These are phyloP conservation scores for Penicillium atrosanguineum DNA, from an alignment of 495 filamentous ascomycete species.

Conservation along the genomic window DNA sequence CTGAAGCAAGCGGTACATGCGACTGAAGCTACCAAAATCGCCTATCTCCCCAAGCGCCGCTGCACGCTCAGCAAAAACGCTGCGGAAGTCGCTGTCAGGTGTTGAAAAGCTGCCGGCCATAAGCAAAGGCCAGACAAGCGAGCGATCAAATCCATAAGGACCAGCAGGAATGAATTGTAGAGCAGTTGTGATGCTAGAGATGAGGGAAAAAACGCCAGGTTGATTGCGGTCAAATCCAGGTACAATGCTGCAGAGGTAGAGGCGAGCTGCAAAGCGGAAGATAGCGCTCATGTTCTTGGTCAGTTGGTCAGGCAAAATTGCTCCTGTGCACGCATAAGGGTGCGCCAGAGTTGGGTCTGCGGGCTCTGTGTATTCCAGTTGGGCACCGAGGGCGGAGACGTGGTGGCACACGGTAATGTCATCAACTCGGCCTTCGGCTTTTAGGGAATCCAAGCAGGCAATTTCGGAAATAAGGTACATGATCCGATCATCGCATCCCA, in stretches of 20 bases:
- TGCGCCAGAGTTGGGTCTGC: conserved; percentile 53
- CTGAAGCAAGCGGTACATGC: conserved; percentile 71
- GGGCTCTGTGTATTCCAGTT: conserved; percentile 77
- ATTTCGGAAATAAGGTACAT: conserved; percentile 99
- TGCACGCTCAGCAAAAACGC: conserved; percentile 69
- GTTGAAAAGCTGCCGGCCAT: conserved; percentile 75
- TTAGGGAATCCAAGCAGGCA: conserved; percentile 88
- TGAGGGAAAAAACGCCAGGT: conserved; percentile 65
- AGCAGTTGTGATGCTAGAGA: conserved; percentile 66
- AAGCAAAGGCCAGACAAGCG: conserved; percentile 88
- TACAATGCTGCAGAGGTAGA: conserved; percentile 92
- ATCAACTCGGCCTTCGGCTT: conserved; percentile 72
- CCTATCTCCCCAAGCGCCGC: conserved; percentile 69
- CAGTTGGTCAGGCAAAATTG: conserved; percentile 76
- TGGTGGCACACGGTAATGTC: conserved; percentile 81
- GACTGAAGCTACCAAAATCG: conserved; percentile 81
- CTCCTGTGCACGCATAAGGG: conserved; percentile 55
- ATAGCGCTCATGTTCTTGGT: conserved; percentile 82
- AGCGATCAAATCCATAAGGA: conserved; percentile 79
- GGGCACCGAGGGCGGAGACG: conserved; percentile 73
- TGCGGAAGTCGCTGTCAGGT: conserved; percentile 60
- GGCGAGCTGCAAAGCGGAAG: conserved; percentile 88
- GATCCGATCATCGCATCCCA: conserved; percentile 96
- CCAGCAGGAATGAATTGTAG: conserved; percentile 81
- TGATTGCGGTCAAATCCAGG: conserved; percentile 78